These are phyloP conservation scores for Boletellus deceptivus DNA, from an alignment of 1,284 basidiomycete genomes.

Conservation along the genomic window DNA sequence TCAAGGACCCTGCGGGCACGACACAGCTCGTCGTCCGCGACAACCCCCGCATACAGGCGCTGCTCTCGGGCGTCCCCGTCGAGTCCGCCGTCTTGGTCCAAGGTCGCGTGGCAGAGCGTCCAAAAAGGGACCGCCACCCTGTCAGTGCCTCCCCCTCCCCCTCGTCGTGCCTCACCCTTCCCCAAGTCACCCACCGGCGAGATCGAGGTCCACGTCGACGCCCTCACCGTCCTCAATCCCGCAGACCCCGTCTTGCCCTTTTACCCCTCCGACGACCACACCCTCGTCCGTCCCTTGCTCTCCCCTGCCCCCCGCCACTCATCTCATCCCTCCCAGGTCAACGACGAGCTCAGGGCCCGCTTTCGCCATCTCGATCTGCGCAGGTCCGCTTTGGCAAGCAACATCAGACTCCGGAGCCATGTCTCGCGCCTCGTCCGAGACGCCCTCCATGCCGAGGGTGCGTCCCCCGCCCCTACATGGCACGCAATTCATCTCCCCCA, in stretches of 20 bases:
- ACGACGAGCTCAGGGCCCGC: conserved; percentile 81
- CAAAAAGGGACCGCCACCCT: conserved; percentile 56
- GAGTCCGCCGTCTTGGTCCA: conserved; percentile 77
- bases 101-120: conserved; percentile 67
- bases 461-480: conserved; percentile 16
- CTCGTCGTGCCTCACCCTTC: conserved; percentile 11
- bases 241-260: conserved; percentile 74
- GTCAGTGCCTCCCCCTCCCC: conserved; percentile 36
- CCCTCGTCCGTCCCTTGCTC: conserved; percentile 54
- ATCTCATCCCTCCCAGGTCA: conserved; percentile 52
- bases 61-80: conserved; percentile 57
- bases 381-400: conserved; percentile 67
- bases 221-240: conserved; percentile 75
- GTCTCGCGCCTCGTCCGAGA: conserved; percentile 79
- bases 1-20: conserved; percentile 74
- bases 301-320: conserved; percentile 4
- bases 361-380: conserved; percentile 90
- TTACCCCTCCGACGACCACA: conserved; percentile 70
- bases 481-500: conserved; percentile 30
- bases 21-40: conserved; percentile 75
- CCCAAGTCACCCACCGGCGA: conserved; percentile 59
- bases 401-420: conserved; percentile 76
- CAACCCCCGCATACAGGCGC: conserved; percentile 27
- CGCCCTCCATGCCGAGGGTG: conserved; percentile 73
- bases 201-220: conserved; percentile 77